These are phyloP conservation scores for Geotrichum carabidarum DNA, from an alignment of 1,139 yeast genomes.

Conservation along the genomic window DNA sequence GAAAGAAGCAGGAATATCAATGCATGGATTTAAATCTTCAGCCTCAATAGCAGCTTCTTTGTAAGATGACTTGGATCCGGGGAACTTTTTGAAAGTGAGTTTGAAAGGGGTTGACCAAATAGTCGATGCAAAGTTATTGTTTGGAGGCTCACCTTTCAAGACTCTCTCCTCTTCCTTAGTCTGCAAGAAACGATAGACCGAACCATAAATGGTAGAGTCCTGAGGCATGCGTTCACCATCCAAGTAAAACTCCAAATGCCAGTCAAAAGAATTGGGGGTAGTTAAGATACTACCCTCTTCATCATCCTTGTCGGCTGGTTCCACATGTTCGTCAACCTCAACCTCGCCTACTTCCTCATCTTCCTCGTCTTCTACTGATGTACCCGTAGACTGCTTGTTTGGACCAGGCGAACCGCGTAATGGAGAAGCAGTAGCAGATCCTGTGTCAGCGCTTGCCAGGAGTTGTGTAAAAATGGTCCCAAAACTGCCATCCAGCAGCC, in stretches of 20 bases:
- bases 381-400: background rate
- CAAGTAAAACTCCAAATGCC: conserved; percentile 56
- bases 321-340: conserved; percentile 19
- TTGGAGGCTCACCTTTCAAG: conserved; percentile 12
- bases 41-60: conserved; percentile 29
- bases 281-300: background rate
- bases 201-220: conserved; percentile 77
- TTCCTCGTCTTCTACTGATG: background rate
- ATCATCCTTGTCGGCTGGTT: conserved; percentile 15
- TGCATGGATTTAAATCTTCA: conserved; percentile 34
- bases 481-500: conserved; percentile 8
- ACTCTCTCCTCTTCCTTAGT: conserved; percentile 24
- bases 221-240: conserved; percentile 59
- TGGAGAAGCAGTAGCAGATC: background rate
- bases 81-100: conserved; percentile 49
- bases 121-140: conserved; percentile 43
- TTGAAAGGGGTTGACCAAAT: conserved; percentile 58
- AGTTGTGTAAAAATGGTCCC: conserved; percentile 9
- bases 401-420: background rate
- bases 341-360: conserved; percentile 18
- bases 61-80: conserved; percentile 29
- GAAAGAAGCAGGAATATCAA: conserved; percentile 33
- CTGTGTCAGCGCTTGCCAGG: conserved; percentile 17
- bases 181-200: conserved; percentile 55
- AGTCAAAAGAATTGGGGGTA: conserved; percentile 28